A percentile compares a stretch with the other conserved stretches of the same genome.
These are phyloP conservation scores for Aspergillus fumigatus DNA, from an alignment of 2,329 filamentous ascomycete species.

Conservation along the genomic window DNA sequence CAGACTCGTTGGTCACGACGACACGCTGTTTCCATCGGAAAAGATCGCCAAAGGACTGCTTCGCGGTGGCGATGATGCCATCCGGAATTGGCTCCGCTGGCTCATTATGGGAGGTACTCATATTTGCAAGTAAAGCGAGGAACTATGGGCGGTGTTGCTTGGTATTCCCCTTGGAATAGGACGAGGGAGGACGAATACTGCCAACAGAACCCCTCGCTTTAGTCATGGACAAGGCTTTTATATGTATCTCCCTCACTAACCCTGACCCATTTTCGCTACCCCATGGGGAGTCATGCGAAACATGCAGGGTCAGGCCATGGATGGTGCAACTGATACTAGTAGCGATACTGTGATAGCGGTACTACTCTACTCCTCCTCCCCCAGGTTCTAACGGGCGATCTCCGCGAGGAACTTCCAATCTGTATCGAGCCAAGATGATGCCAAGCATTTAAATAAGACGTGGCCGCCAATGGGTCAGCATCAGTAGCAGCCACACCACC, in stretches of 20 bases:
- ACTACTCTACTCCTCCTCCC: constrained; percentile 4
- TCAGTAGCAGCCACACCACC: not conserved
- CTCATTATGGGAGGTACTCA: constrained; percentile 30
- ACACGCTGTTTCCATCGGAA: constrained; percentile 73
- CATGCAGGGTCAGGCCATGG: not conserved
- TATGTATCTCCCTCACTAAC: not conserved
- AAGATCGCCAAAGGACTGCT: constrained; percentile 60
- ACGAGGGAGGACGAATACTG: constrained; percentile 1
- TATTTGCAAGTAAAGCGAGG: not conserved
- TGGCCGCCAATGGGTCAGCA: constrained; percentile 6
- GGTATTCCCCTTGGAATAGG: not conserved
- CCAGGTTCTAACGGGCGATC: constrained; percentile 8
- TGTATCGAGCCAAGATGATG: constrained; percentile 18
- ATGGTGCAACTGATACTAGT: not conserved
- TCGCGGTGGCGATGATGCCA: constrained; percentile 61
- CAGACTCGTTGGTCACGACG: constrained; percentile 49
- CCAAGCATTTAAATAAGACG: constrained; percentile 17
- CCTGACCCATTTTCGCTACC: not conserved
- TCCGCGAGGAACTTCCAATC: constrained; percentile 13
- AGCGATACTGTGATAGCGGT: not conserved
- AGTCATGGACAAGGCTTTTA: not conserved
- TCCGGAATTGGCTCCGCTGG: constrained; percentile 64
- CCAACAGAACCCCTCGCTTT: not conserved
- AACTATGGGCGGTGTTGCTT: not conserved
- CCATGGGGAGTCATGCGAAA: not conserved